phyloP scores from a whole-genome alignment of 208 protist species.

The Trypanosoma cruzi region DNA sequence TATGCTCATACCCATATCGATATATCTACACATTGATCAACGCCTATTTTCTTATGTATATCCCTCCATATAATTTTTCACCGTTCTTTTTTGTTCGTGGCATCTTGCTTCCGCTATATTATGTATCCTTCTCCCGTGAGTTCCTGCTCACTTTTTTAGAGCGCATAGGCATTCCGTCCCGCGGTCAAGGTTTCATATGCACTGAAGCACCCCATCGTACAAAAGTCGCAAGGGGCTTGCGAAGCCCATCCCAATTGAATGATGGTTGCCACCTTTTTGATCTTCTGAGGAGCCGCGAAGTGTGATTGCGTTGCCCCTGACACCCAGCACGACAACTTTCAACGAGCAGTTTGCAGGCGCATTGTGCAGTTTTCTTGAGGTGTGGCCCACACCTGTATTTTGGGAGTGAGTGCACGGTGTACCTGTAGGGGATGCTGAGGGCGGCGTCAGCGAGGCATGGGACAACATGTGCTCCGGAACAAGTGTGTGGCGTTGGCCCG shows the following conservation, averaged over 20 bases:
- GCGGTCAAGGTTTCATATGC: constrained; percentile 76
- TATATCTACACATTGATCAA: no score
- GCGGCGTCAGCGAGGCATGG: constrained; percentile 65
- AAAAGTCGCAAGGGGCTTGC: constrained; percentile 6
- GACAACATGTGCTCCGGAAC: constrained; percentile 45
- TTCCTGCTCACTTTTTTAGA: constrained; percentile 72
- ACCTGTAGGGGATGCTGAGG: constrained; percentile 40
- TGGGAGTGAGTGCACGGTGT: constrained; percentile 10
- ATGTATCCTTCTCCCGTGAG: constrained; percentile 84
- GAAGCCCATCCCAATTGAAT: not conserved
- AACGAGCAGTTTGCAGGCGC: constrained; percentile 7
- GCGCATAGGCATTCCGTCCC: constrained; percentile 60
- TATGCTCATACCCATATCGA: no score
- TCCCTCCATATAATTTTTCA: no score
- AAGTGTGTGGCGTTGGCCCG: constrained; percentile 78
- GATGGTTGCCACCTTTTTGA: constrained; percentile 19
- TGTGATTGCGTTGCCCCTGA: constrained; percentile 21
- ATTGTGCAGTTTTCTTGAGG: constrained; percentile 2
- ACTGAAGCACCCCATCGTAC: constrained; percentile 29
- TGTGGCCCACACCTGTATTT: constrained; percentile 20
- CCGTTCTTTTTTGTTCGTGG: no score
- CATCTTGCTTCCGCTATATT: no score
- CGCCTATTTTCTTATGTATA: no score
- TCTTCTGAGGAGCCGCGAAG: constrained; percentile 30
- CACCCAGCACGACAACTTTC: constrained; percentile 45